Evolutionary conservation across 495 filamentous ascomycete species (phyloP).

Genomic region (Thermothielavioides terrestris): DNA sequence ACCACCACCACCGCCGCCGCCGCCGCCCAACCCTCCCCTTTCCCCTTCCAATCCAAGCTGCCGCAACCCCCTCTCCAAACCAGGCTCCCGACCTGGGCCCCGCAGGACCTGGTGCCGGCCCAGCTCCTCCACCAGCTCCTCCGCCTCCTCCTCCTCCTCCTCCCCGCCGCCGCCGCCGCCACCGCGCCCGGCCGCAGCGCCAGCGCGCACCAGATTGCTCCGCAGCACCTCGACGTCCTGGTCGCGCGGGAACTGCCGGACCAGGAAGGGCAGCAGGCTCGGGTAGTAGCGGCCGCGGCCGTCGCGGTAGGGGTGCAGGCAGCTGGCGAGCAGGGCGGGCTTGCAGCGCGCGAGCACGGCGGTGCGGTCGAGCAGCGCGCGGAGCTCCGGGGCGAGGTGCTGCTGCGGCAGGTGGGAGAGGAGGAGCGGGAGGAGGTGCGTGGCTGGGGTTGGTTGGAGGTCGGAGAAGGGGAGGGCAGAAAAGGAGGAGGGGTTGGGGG

Average conservation of each 20-base stretch:
- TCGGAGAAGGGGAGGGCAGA: conserved; percentile 20
- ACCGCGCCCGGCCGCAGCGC: too few species aligned
- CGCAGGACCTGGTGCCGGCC: conserved; percentile 6
- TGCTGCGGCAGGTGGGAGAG: conserved; percentile 53
- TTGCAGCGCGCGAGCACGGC: conserved; percentile 60
- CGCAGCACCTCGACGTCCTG: conserved; percentile 60
- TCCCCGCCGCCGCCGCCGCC: not conserved
- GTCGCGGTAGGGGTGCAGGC: conserved; percentile 61
- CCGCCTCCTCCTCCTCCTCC: conserved; percentile 40
- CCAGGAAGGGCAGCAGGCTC: conserved; percentile 71
- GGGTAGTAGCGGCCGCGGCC: conserved; percentile 48
- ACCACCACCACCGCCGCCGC: conserved; percentile 3
- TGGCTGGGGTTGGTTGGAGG: conserved; percentile 38
- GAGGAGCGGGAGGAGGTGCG: conserved; percentile 50
- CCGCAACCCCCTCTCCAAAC: not conserved
- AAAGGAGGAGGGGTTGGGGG: conserved; percentile 37
- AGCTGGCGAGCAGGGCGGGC: conserved; percentile 65
- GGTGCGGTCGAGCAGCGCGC: conserved; percentile 67
- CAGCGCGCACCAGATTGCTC: conserved; percentile 37
- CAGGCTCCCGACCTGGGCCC: not conserved
- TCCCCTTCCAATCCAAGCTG: conserved; percentile 18
- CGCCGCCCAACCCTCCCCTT: conserved; percentile 33
- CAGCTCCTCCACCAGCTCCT: conserved; percentile 8
- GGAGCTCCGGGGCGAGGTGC: conserved; percentile 51
- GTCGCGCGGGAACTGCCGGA: conserved; percentile 48